A percentile compares a stretch with the other conserved stretches of the same genome.
phyloP scores from a whole-genome alignment of 2,329 filamentous ascomycete genomes.

The Ceratocystiopsis brevicomis region DNA sequence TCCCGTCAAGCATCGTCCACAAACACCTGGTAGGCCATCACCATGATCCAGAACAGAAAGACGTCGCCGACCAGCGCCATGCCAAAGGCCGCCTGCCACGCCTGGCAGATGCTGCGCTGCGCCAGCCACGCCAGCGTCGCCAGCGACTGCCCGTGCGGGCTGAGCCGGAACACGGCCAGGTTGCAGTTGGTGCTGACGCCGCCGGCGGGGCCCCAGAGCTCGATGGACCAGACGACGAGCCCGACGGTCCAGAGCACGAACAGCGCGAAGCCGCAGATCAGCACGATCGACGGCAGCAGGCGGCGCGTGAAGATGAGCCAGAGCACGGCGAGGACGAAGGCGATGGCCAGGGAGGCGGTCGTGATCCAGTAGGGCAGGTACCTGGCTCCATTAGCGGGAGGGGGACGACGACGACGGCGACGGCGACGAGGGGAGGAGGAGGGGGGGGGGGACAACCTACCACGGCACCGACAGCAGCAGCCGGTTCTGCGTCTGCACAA shows the following conservation, averaged over 20 bases:
- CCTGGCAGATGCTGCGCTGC: slow-evolving; percentile 44
- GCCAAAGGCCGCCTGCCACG: slow-evolving; percentile 46
- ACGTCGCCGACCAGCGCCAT: slow-evolving; percentile 40
- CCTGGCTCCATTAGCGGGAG: slow-evolving; percentile 24
- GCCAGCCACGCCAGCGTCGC: slow-evolving; percentile 44
- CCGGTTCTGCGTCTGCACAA: slow-evolving; percentile 38
- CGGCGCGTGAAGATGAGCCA: slow-evolving; percentile 42
- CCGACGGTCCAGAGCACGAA: slow-evolving; percentile 52
- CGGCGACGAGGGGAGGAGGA: no score
- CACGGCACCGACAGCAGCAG: slow-evolving; percentile 38
- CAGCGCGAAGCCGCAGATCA: slow-evolving; percentile 45
- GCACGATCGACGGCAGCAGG: slow-evolving; percentile 40
- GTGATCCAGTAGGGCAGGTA: slow-evolving; percentile 51
- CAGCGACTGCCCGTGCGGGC: slow-evolving; percentile 30
- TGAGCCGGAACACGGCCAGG: slow-evolving; percentile 32
- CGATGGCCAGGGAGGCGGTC: slow-evolving; percentile 36
- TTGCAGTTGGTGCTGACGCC: slow-evolving; percentile 42
- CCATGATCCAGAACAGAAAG: slow-evolving; percentile 49
- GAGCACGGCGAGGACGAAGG: slow-evolving; percentile 48
- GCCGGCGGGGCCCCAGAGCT: slow-evolving; percentile 42
- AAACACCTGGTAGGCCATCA: slow-evolving; percentile 49
- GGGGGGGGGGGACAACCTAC: no score
- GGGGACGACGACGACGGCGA: background rate
- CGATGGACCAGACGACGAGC: slow-evolving; percentile 39
- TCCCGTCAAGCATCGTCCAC: slow-evolving; percentile 14